Evolutionary conservation across 2,329 filamentous ascomycete species (phyloP).

Genomic region (Pseudogymnoascus sp.): DNA sequence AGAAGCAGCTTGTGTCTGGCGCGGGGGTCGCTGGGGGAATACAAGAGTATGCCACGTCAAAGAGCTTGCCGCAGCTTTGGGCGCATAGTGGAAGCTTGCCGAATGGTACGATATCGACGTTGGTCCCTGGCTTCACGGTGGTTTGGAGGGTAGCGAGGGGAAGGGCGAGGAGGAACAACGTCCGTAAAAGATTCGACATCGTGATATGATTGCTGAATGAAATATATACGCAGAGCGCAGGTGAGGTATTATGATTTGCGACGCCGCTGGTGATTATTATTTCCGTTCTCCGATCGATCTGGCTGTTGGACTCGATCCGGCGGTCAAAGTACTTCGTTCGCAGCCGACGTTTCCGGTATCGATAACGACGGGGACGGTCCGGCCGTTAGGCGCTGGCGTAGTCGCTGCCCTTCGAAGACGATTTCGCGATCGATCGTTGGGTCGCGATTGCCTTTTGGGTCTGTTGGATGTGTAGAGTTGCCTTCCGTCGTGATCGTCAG

Average conservation of each 20-base stretch:
- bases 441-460: background rate
- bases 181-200: background rate
- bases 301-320: constrained; percentile 1
- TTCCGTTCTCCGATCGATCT: background rate
- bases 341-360: constrained; percentile 8
- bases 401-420: background rate
- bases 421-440: background rate
- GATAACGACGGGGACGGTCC: constrained; percentile 2
- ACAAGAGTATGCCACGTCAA: constrained; percentile 66
- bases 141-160: background rate
- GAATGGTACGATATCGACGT: constrained; percentile 46
- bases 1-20: constrained; percentile 67
- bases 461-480: background rate
- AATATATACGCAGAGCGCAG: background rate
- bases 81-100: constrained; percentile 57
- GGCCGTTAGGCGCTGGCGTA: constrained; percentile 7
- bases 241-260: background rate
- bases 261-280: background rate
- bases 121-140: background rate
- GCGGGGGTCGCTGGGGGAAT: constrained; percentile 49
- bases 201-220: background rate
- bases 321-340: constrained; percentile 2
- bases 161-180: constrained; percentile 7
- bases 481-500: background rate
- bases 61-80: constrained; percentile 51